Evolutionary conservation across 2,329 filamentous ascomycete species (phyloP), one percentile per base, ranked within the genome.

Genomic region (Fusarium papillatum): DNA sequence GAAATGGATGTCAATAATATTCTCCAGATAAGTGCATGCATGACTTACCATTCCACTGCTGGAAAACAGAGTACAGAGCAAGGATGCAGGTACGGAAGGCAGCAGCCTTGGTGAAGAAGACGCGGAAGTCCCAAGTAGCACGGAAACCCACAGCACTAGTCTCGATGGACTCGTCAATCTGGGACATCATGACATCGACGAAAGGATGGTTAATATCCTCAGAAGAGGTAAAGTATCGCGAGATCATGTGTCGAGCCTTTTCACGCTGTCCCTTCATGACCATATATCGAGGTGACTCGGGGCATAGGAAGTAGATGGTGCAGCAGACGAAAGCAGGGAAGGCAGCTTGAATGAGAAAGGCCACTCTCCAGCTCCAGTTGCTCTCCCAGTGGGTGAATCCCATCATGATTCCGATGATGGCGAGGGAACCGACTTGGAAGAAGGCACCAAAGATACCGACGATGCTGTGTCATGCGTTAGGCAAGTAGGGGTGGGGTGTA

Each of bases 341-440:
- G 24, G 70, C 66, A 8, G 76, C 66, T 22, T 78, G 77, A 19
- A 79, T 71, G 11, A 79, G 70, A 16, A 78, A 79, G 0, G 77
- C 77, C 1, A 68, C 68, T 34, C 76, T 57, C 77, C 77, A 78
- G 39, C 76, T 76, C 76, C 74, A 78, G 22, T 79, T 70, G 24
- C 73, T 79, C 5, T 77, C 69, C 77, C 76, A 79, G 10, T 71
- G 60, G 0, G 76, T 78, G 19, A 79, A 73, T 1, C 66, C 76
- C 77, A 79, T 79, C 76, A 78, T 78, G 9, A 79, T 72, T 3
- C 76, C 77, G 4, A 78, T 69, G 50, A 79, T 76, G 5, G 72
- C 14, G 9, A 78, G 53, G 0, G 76, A 79, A 2, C 77, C 76
- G 19, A 77, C 76, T n/a, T 79, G 77, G 60, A 76, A 78, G 63